Conservation (phyloP, 2,329 filamentous ascomycete species). For the Cercospora zeina region DNA sequence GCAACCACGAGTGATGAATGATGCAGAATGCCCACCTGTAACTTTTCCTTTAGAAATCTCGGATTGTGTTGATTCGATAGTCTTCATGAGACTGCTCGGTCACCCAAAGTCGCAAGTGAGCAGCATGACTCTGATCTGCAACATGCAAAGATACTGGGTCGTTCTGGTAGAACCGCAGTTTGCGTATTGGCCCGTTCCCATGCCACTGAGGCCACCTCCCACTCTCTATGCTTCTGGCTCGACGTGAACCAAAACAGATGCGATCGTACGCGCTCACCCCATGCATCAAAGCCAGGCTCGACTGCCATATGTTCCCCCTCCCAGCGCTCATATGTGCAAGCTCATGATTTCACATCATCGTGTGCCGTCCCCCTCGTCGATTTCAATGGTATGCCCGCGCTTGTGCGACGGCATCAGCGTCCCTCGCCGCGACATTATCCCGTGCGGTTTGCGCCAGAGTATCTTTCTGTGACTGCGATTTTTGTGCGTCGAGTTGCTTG, state of each 20-base stretch:
- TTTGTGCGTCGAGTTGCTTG: conserved; percentile 71
- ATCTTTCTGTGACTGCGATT: conserved; percentile 68
- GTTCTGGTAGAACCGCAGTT: no score
- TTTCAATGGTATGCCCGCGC: conserved; percentile 51
- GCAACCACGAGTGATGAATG: neutral
- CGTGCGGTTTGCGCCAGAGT: conserved; percentile 68
- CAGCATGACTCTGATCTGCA: neutral
- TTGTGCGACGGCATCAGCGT: conserved; percentile 64
- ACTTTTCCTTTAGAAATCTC: neutral
- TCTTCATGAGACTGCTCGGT: neutral
- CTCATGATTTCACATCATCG: conserved; percentile 8
- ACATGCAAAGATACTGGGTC: neutral
- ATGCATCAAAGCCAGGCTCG: neutral
- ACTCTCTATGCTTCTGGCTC: neutral
- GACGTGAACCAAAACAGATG: neutral
- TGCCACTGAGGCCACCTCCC: neutral
- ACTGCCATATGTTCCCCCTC: neutral
- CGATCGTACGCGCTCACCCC: neutral
- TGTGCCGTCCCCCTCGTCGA: neutral
- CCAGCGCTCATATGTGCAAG: neutral
- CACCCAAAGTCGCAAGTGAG: no score
- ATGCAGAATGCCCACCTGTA: neutral
- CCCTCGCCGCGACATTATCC: conserved; percentile 64
- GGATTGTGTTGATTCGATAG: neutral
- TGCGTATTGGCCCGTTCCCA: neutral